Base-by-base conservation (phyloP, 2,329 filamentous ascomycete species). In the Ophiocordyceps sinensis region DNA sequence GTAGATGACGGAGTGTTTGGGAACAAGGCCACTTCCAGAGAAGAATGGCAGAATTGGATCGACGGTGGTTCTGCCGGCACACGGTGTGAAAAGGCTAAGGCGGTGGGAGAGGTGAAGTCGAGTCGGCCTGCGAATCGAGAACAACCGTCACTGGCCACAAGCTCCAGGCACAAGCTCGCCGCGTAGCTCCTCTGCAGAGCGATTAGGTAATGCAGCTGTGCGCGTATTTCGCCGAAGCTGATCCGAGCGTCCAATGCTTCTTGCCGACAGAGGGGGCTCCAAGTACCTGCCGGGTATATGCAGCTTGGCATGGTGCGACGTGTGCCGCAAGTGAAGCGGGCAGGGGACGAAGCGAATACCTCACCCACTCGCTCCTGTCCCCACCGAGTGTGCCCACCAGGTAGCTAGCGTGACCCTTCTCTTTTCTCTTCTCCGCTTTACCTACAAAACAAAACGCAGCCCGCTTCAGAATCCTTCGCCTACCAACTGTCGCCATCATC, bases 121-220 rank as follows among this genome's bases (percentile, higher is more conserved):
- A 40, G 21, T 40, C 40, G 36, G 14, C 19, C 28, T n/a, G 13
- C n/a, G 21, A 32, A 11, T 28, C 29, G 35, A 35, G 32, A 35
- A 10, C 14, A 35, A 35, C 12, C 32, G 43, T 48, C 46, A 48
- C 45, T 47, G 34, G 35, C 28, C 40, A 21, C 28, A 34, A 48
- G 45, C 43, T 49, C 44, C 41, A 47, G 47, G 45, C 47, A 47
- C 45, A 44, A 45, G 45, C 46, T 47, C 40, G 47, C 47, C 47
- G 45, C 32, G 32, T 35, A 35, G 14, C 9, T 35, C 30, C 4
- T 32, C 15, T 15, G 10, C n/a, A 26, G 6, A 26, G 23, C 23
- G 23, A 26, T 26, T 26, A 26, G 23, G 23, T 26, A 26, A 26
- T 26, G 3, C 6, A 6, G 23, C 23, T 3, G 23, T 26, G 5